A percentile compares a stretch with the other conserved stretches of the same genome.
Conservation (phyloP, 164 flowering plant genomes). For the grape (Vitis vinifera) region ASM3070453v1 NC_081811.1:24606001-24606500, state of each 20-base stretch:
- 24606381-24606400: neutral
- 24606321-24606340: constrained; percentile 4
- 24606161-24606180: neutral
- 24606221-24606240: constrained; percentile 75
- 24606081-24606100: constrained; percentile 8
- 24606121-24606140: constrained; percentile 9
- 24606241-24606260: constrained; percentile 93
- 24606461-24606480: constrained; percentile 63
- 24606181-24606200: neutral
- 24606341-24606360: neutral
- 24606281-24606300: constrained; percentile 81
- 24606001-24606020: constrained; percentile 18
- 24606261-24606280: constrained; percentile 81
- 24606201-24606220: neutral
- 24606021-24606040: constrained; percentile 5
- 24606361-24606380: constrained; percentile 4
- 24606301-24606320: constrained; percentile 91
- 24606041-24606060: constrained; percentile 32
- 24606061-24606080: constrained; percentile 18
- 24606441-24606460: constrained; percentile 62
- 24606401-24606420: neutral
- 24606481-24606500: constrained; percentile 82
- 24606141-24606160: neutral
- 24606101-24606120: constrained; percentile 78
- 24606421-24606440: constrained; percentile 34